These are phyloP conservation scores for Cadophora sp. DNA, from an alignment of 2,329 filamentous ascomycete genomes.

Conservation along the genomic window DNA sequence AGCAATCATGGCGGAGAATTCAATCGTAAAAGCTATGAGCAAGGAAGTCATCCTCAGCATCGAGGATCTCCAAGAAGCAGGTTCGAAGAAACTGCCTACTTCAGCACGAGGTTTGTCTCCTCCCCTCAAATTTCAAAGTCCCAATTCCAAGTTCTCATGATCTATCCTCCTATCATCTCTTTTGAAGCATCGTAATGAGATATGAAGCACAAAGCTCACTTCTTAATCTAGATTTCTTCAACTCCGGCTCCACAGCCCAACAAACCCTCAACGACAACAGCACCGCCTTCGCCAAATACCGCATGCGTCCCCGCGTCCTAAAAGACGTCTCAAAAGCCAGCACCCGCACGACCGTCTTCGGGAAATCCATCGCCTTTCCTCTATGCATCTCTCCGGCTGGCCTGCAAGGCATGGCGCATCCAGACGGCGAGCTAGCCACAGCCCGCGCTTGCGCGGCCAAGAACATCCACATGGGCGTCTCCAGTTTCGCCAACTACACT, in stretches of 20 bases:
- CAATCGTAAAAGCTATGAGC: constrained; percentile 22
- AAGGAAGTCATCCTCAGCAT: constrained; percentile 28
- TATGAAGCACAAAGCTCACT: too few relatives aligned
- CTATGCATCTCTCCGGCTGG: constrained; percentile 53
- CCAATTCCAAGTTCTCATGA: too few relatives aligned
- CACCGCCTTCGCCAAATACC: constrained; percentile 57
- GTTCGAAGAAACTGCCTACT: constrained; percentile 22
- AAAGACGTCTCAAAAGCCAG: constrained; percentile 48
- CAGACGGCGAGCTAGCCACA: constrained; percentile 59
- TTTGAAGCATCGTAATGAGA: not conserved
- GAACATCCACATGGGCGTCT: constrained; percentile 50
- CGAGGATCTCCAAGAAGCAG: constrained; percentile 25
- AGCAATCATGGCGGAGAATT: constrained; percentile 19
- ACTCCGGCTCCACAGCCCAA: constrained; percentile 57
- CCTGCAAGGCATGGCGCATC: constrained; percentile 56
- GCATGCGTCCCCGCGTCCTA: constrained; percentile 55
- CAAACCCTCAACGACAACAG: constrained; percentile 61
- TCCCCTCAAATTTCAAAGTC: not conserved
- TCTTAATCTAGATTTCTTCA: constrained; percentile 52
- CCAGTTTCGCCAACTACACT: constrained; percentile 52
- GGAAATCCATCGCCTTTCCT: constrained; percentile 50
- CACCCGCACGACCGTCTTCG: constrained; percentile 52
- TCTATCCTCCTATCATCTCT: not conserved
- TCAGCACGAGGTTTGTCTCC: constrained; percentile 18
- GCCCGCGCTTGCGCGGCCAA: constrained; percentile 54